phyloP scores from a whole-genome alignment of 2,329 filamentous ascomycete genomes.

The Colletotrichum orbiculare region DNA sequence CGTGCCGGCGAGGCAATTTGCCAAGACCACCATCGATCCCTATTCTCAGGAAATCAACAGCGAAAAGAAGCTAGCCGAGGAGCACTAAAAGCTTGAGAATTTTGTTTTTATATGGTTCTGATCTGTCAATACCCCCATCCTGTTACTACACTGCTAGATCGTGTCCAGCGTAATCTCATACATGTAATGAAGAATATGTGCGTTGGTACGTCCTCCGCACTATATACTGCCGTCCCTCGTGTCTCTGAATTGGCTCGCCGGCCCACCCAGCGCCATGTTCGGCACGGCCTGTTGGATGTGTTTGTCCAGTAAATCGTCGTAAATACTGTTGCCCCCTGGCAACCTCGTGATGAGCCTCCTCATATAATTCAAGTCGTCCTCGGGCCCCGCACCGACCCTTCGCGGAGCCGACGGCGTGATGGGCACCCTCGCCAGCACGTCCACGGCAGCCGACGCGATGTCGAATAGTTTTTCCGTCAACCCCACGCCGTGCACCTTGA shows the following conservation, averaged over 20 bases:
- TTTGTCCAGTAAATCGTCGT: conserved; percentile 52
- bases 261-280: conserved; percentile 33
- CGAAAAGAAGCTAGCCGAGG: conserved; percentile 32
- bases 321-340: conserved; percentile 51
- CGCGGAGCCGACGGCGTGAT: conserved; percentile 43
- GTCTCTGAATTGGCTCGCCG: conserved; percentile 11
- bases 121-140: conserved; percentile 5
- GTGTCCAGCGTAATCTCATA: conserved; percentile 24
- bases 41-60: conserved; percentile 41
- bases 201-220: background rate
- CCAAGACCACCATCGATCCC: conserved; percentile 50
- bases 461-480: conserved; percentile 61
- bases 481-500: conserved; percentile 56
- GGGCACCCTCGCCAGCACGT: conserved; percentile 56
- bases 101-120: background rate
- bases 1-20: conserved; percentile 53
- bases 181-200: conserved; percentile 8
- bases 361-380: conserved; percentile 52
- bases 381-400: conserved; percentile 42
- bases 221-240: background rate
- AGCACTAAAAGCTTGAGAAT: conserved; percentile 5
- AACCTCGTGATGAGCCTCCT: conserved; percentile 50
- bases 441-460: conserved; percentile 55
- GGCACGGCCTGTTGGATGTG: conserved; percentile 52
- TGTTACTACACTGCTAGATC: conserved; percentile 21